Evolutionary conservation across 148 eudicot species (phyloP), one percentile per base, ranked within the genome.

Genomic region (Polygonum aviculare): DNA sequence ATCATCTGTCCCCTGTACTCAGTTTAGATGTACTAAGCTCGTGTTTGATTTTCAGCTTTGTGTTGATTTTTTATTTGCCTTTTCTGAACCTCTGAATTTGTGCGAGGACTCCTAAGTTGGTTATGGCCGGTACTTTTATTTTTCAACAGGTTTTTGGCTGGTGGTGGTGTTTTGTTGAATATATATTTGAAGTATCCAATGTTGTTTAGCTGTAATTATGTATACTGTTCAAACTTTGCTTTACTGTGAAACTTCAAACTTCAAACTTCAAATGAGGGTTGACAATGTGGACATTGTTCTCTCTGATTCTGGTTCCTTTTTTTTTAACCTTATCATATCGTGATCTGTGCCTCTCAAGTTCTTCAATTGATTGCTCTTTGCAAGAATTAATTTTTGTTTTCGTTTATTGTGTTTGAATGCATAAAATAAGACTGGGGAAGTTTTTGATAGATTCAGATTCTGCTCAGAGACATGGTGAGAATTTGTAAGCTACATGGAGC

Each of bases 401-500:
- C 71, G 35, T 18, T 40, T 49, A 57, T 63, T 78, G 80, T 41
- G 5, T 50, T 69, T 45, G 62, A 3, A 85, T 92, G 97, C 96
- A 95, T 80, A 92, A 89, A 82, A 91, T 92, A 82, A 84, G 97
- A 79, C 80, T 94, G 83, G 96, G 92, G 72, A 90, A 88, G 82
- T 90, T 86, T 65, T 89, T 86, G 87, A 88, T 97, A 79, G 89
- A 85, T 83, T 78, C 83, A 11, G 88, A 82, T 45, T 90, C 97
- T 52, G 76, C 90, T 78, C 86, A 65, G 59, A 85, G 79, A 79
- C 96, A 92, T 79, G 97, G 98, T 50, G 94, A 90, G 89, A 89
- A 95, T 84, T 60, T 87, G 77, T 90, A 83, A 83, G 97, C 91
- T 39, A 87, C 92, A 71, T 92, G 96, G 98, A 95, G 96, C 73